A percentile compares a stretch with the other conserved stretches of the same genome.
Conservation (phyloP, 345 rosid genomes). For the Rhodamnia rubescens region DNA sequence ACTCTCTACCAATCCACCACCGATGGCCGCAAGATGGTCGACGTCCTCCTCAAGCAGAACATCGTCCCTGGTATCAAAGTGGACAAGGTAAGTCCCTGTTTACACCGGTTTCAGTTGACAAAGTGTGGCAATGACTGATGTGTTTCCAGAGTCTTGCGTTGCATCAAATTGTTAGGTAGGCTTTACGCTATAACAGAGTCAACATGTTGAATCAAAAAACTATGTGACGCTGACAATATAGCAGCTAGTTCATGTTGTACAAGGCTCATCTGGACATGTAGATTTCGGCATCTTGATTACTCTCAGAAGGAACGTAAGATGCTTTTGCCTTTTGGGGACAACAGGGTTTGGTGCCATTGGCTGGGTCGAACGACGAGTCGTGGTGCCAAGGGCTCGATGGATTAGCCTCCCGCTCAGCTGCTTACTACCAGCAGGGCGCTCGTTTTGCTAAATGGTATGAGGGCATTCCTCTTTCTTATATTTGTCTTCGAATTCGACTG, state of each 20-base stretch:
- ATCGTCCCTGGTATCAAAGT: slow-evolving; percentile 97
- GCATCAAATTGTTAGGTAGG: background rate
- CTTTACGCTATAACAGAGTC: background rate
- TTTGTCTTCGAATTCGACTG: background rate
- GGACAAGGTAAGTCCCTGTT: slow-evolving; percentile 54
- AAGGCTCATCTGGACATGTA: background rate
- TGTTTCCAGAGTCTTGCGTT: background rate
- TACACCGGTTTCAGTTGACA: background rate
- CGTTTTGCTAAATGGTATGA: slow-evolving; percentile 95
- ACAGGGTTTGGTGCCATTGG: slow-evolving; percentile 95
- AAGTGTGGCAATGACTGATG: background rate
- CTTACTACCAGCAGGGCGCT: slow-evolving; percentile 99
- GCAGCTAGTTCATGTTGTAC: background rate
- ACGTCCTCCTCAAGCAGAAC: slow-evolving; percentile 77
- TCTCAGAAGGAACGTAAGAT: background rate
- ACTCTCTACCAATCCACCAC: slow-evolving; percentile 88
- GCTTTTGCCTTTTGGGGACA: background rate
- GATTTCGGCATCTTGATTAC: background rate
- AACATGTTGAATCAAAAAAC: too few relatives aligned
- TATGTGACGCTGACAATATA: too few relatives aligned
- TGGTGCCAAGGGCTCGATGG: slow-evolving; percentile 99
- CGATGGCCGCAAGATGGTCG: slow-evolving; percentile 88
- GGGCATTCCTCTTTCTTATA: background rate
- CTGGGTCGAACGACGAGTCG: slow-evolving; percentile 87
- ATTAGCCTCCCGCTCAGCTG: slow-evolving; percentile 86